Evolutionary conservation across 768 basidiomycete genomes (phyloP).

Genomic region (Plicaturopsis crispa): DNA sequence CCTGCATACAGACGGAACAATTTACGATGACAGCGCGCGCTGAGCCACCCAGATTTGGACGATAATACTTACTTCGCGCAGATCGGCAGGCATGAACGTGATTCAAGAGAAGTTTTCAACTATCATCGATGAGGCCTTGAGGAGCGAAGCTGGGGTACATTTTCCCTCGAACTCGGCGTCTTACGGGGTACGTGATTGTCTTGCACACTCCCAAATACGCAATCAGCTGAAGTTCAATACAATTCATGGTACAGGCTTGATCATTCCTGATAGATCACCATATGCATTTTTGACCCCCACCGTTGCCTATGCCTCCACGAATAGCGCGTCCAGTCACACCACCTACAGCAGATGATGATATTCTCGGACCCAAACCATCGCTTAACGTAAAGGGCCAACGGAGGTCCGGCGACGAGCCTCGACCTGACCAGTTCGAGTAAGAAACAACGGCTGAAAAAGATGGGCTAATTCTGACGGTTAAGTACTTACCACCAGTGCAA

Average conservation of each 20-base stretch:
- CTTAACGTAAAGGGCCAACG: slow-evolving; percentile 40
- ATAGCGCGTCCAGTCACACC: slow-evolving; percentile 31
- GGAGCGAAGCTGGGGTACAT: slow-evolving; percentile 65
- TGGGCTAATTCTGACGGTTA: no score
- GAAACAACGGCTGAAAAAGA: slow-evolving; percentile 56
- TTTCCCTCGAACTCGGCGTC: slow-evolving; percentile 59
- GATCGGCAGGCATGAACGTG: slow-evolving; percentile 75
- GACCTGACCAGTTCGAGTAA: slow-evolving; percentile 49
- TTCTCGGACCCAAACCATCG: slow-evolving; percentile 44
- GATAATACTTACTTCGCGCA: slow-evolving; percentile 80
- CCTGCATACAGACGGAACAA: slow-evolving; percentile 55
- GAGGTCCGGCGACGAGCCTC: slow-evolving; percentile 4
- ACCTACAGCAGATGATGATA: slow-evolving; percentile 46
- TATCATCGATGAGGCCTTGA: slow-evolving; percentile 89
- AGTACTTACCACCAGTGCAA: slow-evolving; percentile 51
- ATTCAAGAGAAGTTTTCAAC: slow-evolving; percentile 81
- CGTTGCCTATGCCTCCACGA: slow-evolving; percentile 49
- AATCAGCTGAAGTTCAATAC: slow-evolving; percentile 2
- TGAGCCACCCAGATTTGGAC: slow-evolving; percentile 91
- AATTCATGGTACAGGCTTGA: slow-evolving; percentile 34
- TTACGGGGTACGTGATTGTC: slow-evolving; percentile 69
- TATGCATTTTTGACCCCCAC: slow-evolving; percentile 62
- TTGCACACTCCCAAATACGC: background rate
- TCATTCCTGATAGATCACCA: slow-evolving; percentile 44
- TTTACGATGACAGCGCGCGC: slow-evolving; percentile 80